Conservation (phyloP, 306 rosid genomes). For the Myrica gale region DNA sequence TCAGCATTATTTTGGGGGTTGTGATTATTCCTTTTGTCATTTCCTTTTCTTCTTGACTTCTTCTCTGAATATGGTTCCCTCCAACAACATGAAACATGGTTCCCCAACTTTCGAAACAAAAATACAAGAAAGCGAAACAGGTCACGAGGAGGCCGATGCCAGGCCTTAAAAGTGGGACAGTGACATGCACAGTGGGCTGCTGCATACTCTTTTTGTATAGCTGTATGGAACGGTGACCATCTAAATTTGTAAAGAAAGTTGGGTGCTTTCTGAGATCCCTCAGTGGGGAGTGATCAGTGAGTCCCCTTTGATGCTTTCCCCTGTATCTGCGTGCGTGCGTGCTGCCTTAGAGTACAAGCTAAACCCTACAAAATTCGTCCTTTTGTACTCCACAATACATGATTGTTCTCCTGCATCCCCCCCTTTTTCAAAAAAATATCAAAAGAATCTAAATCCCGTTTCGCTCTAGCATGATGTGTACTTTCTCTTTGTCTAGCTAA, state of each 20-base stretch:
- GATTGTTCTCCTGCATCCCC: not conserved
- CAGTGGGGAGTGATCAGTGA: not conserved
- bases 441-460: constrained; percentile 15
- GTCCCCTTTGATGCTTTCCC: constrained; percentile 34
- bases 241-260: constrained; percentile 31
- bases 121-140: not conserved
- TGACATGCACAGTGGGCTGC: not conserved
- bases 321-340: not conserved
- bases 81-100: not conserved
- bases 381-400: constrained; percentile 15
- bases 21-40: constrained; percentile 19
- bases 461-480: not conserved
- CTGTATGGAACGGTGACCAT: constrained; percentile 44
- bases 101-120: constrained; percentile 20
- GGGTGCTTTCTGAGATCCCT: constrained; percentile 30
- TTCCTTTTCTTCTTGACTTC: constrained; percentile 17
- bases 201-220: constrained; percentile 21
- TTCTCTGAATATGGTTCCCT: not conserved
- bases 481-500: no score
- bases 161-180: constrained; percentile 11
- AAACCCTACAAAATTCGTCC: constrained; percentile 29
- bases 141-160: constrained; percentile 15
- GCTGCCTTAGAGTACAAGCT: constrained; percentile 17
- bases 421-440: not conserved
- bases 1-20: no score